phyloP scores from a whole-genome alignment of 225 moss, liverwort and hornwort genomes.

The Pleurozium schreberi region DNA sequence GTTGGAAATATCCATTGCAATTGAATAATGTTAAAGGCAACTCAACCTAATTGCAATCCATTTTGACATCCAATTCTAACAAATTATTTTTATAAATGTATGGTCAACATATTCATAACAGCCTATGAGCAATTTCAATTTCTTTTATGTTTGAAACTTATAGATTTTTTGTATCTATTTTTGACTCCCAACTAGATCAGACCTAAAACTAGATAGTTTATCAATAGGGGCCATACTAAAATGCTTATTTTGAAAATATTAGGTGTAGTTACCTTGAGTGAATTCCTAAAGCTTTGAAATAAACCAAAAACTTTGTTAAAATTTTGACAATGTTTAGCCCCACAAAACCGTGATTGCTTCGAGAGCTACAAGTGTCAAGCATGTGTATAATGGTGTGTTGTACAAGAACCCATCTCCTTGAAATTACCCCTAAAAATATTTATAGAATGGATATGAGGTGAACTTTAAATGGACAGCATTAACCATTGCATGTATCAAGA shows the following conservation, averaged over 20 bases:
- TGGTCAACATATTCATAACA: background rate
- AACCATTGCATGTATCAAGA: no score
- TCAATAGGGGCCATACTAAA: background rate
- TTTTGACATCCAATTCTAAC: background rate
- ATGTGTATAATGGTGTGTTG: no score
- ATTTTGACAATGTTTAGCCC: background rate
- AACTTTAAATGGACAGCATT: no score
- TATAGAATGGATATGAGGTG: no score
- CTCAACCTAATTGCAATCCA: background rate
- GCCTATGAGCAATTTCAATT: background rate
- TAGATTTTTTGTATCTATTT: background rate
- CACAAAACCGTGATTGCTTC: background rate
- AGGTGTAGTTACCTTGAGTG: accelerated
- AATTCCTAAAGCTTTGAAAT: background rate
- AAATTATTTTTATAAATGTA: background rate
- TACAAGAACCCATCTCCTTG: no score
- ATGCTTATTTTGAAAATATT: background rate
- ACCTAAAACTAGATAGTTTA: background rate
- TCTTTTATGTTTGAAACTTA: background rate
- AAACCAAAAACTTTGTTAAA: background rate
- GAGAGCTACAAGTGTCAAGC: background rate
- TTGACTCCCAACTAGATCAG: background rate
- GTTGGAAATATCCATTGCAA: background rate
- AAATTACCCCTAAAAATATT: no score
- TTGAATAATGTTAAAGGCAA: background rate